Evolutionary conservation across 1,139 yeast genomes (phyloP).

Genomic region (Hemisphaericaspora lyxosophila): DNA sequence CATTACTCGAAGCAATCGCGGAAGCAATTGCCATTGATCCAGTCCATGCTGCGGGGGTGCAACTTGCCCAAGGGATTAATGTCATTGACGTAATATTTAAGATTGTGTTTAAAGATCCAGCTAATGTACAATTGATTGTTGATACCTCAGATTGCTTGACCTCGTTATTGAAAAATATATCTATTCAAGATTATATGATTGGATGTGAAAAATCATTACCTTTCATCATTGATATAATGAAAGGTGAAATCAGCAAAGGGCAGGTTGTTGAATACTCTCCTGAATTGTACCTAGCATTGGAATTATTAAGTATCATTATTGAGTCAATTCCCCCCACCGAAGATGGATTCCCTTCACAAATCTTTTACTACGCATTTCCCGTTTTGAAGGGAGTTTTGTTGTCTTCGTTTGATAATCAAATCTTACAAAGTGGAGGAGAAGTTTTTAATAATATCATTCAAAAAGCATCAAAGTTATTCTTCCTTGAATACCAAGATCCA

Average conservation of each 20-base stretch:
- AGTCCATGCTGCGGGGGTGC: slow-evolving; percentile 31
- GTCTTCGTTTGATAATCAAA: slow-evolving; percentile 69
- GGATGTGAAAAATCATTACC: slow-evolving; percentile 58
- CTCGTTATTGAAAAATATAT: slow-evolving; percentile 51
- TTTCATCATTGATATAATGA: slow-evolving; percentile 40
- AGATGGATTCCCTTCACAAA: slow-evolving; percentile 43
- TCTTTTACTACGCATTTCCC: slow-evolving; percentile 54
- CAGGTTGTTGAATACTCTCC: slow-evolving; percentile 47
- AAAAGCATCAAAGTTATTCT: slow-evolving; percentile 49
- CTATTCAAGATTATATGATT: slow-evolving; percentile 42
- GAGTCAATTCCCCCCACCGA: slow-evolving; percentile 35
- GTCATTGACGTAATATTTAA: slow-evolving; percentile 57
- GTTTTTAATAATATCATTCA: slow-evolving; percentile 64
- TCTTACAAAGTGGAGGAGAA: slow-evolving; percentile 76
- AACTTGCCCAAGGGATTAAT: slow-evolving; percentile 17
- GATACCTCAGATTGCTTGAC: slow-evolving; percentile 64
- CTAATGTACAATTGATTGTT: slow-evolving; percentile 67
- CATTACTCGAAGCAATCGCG: slow-evolving; percentile 69
- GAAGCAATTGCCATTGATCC: slow-evolving; percentile 51
- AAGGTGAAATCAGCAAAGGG: slow-evolving; percentile 15
- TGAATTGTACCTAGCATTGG: slow-evolving; percentile 64
- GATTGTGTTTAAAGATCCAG: slow-evolving; percentile 71
- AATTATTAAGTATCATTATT: slow-evolving; percentile 60
- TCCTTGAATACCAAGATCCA: slow-evolving; percentile 41
- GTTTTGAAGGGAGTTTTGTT: slow-evolving; percentile 52